phyloP scores from a whole-genome alignment of 192 early-diverging fungal species.

The Phlyctochytrium arcticum region DNA sequence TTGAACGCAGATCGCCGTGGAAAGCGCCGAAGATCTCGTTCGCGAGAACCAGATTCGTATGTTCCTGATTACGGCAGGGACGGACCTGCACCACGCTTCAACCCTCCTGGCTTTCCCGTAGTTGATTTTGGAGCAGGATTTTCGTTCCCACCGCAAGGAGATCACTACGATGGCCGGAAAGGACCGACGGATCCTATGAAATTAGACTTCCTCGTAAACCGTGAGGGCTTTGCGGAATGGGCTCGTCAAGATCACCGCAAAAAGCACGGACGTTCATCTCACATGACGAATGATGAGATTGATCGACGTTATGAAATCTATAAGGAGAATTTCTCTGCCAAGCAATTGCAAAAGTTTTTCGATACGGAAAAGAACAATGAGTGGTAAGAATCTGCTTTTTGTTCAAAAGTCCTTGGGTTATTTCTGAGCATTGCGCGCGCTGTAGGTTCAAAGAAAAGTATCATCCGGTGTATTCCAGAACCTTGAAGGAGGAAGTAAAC shows the following conservation, averaged over 20 bases:
- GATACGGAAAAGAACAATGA: constrained; percentile 71
- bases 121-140: not conserved
- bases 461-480: constrained; percentile 67
- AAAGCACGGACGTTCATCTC: constrained; percentile 18
- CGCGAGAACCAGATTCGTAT: constrained; percentile 10
- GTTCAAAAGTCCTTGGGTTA: not conserved
- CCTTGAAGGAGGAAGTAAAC: constrained; percentile 47
- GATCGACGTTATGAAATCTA: constrained; percentile 77
- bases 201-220: constrained; percentile 69
- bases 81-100: not conserved
- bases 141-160: not conserved
- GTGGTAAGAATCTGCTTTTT: constrained; percentile 50
- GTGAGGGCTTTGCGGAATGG: constrained; percentile 24
- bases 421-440: not conserved
- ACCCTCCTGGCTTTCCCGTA: not conserved
- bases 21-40: constrained; percentile 18
- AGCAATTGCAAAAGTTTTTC: constrained; percentile 71
- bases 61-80: constrained; percentile 5
- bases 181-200: constrained; percentile 62
- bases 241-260: constrained; percentile 8
- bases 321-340: constrained; percentile 68
- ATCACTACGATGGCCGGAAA: not conserved
- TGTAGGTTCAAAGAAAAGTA: constrained; percentile 82
- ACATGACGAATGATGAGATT: constrained; percentile 73
- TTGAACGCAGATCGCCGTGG: constrained; percentile 20